These are phyloP conservation scores for Hordeum marinum DNA, from an alignment of 176 grass and related monocot species.

Conservation along the genomic window DNA sequence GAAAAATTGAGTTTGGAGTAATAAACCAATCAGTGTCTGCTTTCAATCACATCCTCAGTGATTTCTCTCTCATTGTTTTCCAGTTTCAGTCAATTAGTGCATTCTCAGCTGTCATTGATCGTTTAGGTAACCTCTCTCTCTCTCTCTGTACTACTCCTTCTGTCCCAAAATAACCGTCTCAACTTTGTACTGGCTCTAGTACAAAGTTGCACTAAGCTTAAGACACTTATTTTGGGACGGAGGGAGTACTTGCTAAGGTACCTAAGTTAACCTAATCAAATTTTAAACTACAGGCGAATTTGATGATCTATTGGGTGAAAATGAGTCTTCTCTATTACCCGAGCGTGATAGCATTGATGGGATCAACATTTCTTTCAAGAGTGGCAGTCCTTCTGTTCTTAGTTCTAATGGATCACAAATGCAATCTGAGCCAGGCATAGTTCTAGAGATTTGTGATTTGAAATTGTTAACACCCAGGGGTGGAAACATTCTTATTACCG, in stretches of 20 bases:
- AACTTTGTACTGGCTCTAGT: no score
- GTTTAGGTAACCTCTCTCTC: slow-evolving; percentile 55
- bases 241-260: not conserved
- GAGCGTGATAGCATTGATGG: slow-evolving; percentile 34
- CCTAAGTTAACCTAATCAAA: not conserved
- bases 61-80: slow-evolving; percentile 97
- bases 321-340: slow-evolving; percentile 34
- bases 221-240: no score
- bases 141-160: no score
- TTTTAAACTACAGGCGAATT: slow-evolving; percentile 59
- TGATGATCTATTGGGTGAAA: slow-evolving; percentile 79
- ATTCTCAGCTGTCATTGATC: slow-evolving; percentile 95
- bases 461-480: slow-evolving; percentile 82
- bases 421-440: slow-evolving; percentile 36
- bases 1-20: slow-evolving; percentile 97
- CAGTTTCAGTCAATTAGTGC: slow-evolving; percentile 98
- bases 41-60: slow-evolving; percentile 96
- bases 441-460: slow-evolving; percentile 80
- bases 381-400: slow-evolving; percentile 6
- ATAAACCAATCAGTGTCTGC: slow-evolving; percentile 99
- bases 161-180: no score
- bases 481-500: slow-evolving; percentile 68
- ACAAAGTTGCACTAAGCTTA: no score
- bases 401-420: slow-evolving; percentile 63
- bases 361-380: slow-evolving; percentile 72